Evolutionary conservation across 306 rosid species (phyloP), one percentile per base, ranked within the genome.

Genomic region (Glycyrrhiza uralensis): DNA sequence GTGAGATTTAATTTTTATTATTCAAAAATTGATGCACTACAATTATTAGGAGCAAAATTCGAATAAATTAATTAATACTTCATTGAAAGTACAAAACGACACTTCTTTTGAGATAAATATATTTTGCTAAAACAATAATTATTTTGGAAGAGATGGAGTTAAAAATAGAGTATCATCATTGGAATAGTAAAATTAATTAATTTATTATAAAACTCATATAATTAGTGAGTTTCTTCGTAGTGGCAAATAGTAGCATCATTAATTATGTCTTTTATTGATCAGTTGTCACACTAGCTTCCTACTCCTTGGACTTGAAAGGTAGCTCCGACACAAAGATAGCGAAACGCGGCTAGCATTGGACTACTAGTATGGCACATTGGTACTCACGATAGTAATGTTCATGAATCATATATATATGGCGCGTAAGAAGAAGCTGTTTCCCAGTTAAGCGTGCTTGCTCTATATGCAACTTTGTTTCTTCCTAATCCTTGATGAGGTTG

Each of bases 371-470:
- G 24, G 66, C 66, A 2, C 2, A 26, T 26, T 26, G 30, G 30
- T 4, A 54, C 54, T 36, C 39, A 14, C 32, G 35, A 69, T 32
- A 38, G 36, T 26, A 64, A 51, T 52, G 39, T 51, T 22, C 4
- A 70, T 38, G 76, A 39, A 36, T 54, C n/a, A 70, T 70, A n/a
- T n/a, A n/a, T n/a, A n/a, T n/a, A n/a, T n/a, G 45, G 67, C 30
- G 67, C 45, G 45, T 56, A 30, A 36, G 74, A 30, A 36, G 74
- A 75, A 66, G 39, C 45, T 66, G 69, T 59, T n/a, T 72, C 38
- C 26, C 62, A 61, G 44, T 18, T 47, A 15, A 9, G 42, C 13
- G 33, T 41, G 45, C 36, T 35, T 22, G 5, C 36, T 51, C 19
- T 65, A 5, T 66, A 17, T 45, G 2, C 24, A 42, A 64, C 4